These are phyloP conservation scores for Ustilago loliicola DNA, from an alignment of 1,284 basidiomycete species.

Conservation along the genomic window DNA sequence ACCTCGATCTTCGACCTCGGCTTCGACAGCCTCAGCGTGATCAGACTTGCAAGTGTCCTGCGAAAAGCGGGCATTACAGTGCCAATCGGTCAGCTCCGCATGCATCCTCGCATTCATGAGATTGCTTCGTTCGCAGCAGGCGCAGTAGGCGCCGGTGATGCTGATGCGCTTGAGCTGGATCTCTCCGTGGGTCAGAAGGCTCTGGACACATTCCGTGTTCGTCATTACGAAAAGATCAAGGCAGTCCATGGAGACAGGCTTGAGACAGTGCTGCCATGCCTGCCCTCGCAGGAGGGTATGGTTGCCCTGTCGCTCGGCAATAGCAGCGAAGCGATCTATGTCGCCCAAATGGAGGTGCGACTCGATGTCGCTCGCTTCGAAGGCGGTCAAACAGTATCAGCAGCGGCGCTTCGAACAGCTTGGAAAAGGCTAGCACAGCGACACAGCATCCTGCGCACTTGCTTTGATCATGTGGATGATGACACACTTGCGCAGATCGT, in stretches of 20 bases:
- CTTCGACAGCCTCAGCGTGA: constrained; percentile 28
- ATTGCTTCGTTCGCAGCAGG: constrained; percentile 8
- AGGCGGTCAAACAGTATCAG: background rate
- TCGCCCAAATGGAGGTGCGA: constrained; percentile 16
- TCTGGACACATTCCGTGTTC: no score
- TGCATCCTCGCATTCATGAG: constrained; percentile 16
- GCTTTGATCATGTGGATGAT: constrained; percentile 27
- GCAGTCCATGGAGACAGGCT: background rate
- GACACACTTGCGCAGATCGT: background rate
- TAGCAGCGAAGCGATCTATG: constrained; percentile 9
- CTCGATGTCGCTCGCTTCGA: background rate
- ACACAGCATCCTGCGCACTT: constrained; percentile 32
- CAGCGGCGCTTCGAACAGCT: constrained; percentile 7
- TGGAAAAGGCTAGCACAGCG: constrained; percentile 10
- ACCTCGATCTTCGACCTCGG: constrained; percentile 36
- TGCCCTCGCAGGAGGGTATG: constrained; percentile 27
- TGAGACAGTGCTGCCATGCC: constrained; percentile 14
- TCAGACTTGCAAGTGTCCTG: constrained; percentile 13
- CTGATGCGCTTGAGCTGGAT: no score
- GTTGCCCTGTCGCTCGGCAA: constrained; percentile 24
- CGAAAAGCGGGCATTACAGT: constrained; percentile 14
- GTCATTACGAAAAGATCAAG: no score
- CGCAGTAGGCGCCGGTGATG: no score
- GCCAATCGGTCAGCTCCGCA: constrained; percentile 9
- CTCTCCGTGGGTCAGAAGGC: no score